phyloP scores from a whole-genome alignment of 495 filamentous ascomycete species.

The Antarctomyces pellizariae region DNA sequence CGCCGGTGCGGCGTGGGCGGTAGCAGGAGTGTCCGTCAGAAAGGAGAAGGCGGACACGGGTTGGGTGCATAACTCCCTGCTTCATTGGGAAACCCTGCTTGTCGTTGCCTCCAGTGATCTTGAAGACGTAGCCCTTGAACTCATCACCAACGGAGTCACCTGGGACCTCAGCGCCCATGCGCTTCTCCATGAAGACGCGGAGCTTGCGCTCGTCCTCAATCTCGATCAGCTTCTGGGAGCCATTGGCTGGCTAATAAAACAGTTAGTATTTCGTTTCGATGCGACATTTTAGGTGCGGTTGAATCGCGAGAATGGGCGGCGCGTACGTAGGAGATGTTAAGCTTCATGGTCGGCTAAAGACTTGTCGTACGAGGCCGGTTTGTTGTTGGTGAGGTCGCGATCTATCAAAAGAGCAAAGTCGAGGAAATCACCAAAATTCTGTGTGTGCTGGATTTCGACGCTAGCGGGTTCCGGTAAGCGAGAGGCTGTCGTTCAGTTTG shows the following conservation, averaged over 20 bases:
- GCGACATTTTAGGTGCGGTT: background rate
- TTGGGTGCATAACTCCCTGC: constrained; percentile 97
- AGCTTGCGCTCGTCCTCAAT: constrained; percentile 87
- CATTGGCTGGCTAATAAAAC: constrained; percentile 53
- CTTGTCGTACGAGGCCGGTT: too few relatives aligned
- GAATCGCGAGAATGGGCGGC: constrained; percentile 2
- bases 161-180: constrained; percentile 93
- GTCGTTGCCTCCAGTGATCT: constrained; percentile 99
- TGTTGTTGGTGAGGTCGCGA: too few relatives aligned
- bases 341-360: constrained; percentile 69
- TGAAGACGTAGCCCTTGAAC: constrained; percentile 97
- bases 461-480: too few relatives aligned
- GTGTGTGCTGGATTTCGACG: too few relatives aligned
- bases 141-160: constrained; percentile 90
- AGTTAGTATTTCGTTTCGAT: background rate
- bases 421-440: too few relatives aligned
- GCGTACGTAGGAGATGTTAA: constrained; percentile 72
- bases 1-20: constrained; percentile 85
- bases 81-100: constrained; percentile 99
- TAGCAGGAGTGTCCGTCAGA: constrained; percentile 90
- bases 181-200: constrained; percentile 32
- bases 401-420: too few relatives aligned
- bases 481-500: too few relatives aligned
- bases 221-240: constrained; percentile 96
- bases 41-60: constrained; percentile 88